Percentiles rank a stretch among this genome's conserved stretches.
Evolutionary conservation across 2,329 filamentous ascomycete species (phyloP).

Genomic region (Chaetomium sp.): DNA sequence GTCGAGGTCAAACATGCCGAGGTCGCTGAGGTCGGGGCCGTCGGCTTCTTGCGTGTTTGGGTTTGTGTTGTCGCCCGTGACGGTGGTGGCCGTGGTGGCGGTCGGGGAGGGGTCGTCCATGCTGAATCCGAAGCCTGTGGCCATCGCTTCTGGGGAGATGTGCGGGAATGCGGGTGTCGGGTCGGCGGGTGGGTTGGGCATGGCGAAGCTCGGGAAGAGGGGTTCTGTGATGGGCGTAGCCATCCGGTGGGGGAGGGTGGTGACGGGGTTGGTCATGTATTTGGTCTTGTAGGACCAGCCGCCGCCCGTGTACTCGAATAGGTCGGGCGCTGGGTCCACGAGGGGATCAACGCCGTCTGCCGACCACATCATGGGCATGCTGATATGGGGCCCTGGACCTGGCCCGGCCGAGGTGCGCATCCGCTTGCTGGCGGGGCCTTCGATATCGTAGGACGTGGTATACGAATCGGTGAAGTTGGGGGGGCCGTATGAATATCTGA

Average conservation of each 20-base stretch:
- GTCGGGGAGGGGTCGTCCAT: not conserved
- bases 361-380: not conserved
- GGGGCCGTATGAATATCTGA: not conserved
- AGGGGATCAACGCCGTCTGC: not conserved
- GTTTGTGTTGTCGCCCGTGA: not conserved
- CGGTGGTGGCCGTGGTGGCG: not conserved
- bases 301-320: slow-evolving; percentile 19
- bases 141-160: not conserved
- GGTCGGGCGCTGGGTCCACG: slow-evolving; percentile 13
- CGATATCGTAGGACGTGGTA: slow-evolving; percentile 1
- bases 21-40: not conserved
- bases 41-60: not conserved
- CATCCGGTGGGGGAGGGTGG: slow-evolving; percentile 21
- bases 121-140: not conserved
- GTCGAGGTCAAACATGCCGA: slow-evolving; percentile 19
- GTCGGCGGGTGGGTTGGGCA: not conserved
- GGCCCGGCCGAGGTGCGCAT: slow-evolving; percentile 38
- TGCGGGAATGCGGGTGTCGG: not conserved
- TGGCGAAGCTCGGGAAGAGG: slow-evolving; percentile 5
- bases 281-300: slow-evolving; percentile 22
- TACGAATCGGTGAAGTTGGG: not conserved
- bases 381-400: not conserved
- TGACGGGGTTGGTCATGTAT: slow-evolving; percentile 12
- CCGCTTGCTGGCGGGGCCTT: slow-evolving; percentile 39
- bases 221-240: not conserved